Evolutionary conservation across 352 stramenopile genomes (phyloP).

Genomic region (Globisporangium ultimum): DNA sequence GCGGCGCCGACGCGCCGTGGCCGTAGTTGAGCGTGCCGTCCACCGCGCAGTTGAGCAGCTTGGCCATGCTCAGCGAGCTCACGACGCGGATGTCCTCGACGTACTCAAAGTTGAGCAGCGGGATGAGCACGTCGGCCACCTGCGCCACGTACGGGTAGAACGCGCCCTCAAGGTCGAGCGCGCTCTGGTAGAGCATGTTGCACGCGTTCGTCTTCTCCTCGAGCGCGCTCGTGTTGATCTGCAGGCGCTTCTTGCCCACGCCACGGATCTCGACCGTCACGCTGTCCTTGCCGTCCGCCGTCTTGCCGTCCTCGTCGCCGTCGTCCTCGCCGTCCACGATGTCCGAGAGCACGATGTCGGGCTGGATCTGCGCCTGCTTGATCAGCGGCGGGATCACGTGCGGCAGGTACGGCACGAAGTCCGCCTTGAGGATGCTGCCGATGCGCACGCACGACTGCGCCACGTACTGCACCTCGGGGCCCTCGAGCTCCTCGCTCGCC

Average conservation of each 20-base stretch:
- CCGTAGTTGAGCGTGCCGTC: constrained; percentile 70
- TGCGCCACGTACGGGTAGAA: constrained; percentile 85
- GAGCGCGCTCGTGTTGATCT: constrained; percentile 85
- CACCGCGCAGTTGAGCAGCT: constrained; percentile 66
- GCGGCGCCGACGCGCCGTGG: constrained; percentile 43
- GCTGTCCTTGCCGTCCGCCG: constrained; percentile 61
- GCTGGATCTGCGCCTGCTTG: constrained; percentile 76
- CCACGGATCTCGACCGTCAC: constrained; percentile 78
- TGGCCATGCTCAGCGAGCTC: constrained; percentile 70
- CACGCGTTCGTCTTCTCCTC: constrained; percentile 86
- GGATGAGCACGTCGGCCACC: constrained; percentile 70
- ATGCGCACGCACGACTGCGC: constrained; percentile 86
- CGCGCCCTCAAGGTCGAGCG: constrained; percentile 72
- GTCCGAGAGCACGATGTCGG: constrained; percentile 77
- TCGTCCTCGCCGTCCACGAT: constrained; percentile 50
- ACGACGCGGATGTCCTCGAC: constrained; percentile 83
- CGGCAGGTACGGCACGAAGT: constrained; percentile 85
- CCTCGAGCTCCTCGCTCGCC: constrained; percentile 62
- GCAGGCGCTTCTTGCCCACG: constrained; percentile 77
- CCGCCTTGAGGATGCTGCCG: constrained; percentile 79
- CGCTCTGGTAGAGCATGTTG: constrained; percentile 89
- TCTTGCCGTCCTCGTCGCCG: constrained; percentile 53
- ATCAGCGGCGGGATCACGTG: constrained; percentile 82
- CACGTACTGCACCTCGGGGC: constrained; percentile 82
- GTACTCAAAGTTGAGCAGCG: constrained; percentile 81